A percentile compares a stretch with the other conserved stretches of the same genome.
Conservation (phyloP, 495 filamentous ascomycete species). For the Glonium stellatum region DNA sequence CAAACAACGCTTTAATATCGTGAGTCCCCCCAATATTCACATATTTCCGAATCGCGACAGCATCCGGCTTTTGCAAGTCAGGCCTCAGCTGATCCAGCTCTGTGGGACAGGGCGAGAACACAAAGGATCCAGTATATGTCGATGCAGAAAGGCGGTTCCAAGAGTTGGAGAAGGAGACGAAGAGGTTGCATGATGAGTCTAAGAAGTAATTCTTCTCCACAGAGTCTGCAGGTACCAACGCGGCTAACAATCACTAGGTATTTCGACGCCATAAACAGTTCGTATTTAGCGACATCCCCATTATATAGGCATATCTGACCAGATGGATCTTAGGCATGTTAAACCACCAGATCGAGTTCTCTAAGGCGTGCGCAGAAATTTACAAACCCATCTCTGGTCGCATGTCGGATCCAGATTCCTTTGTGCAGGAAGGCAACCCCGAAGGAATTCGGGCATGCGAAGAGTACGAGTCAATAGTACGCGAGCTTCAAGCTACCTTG, state of each 20-base stretch:
- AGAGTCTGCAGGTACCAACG: not conserved
- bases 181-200: slow-evolving; percentile 89
- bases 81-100: slow-evolving; percentile 7
- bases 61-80: slow-evolving; percentile 16
- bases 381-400: slow-evolving; percentile 98
- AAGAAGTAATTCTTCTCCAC: slow-evolving; percentile 53
- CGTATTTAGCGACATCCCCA: not conserved
- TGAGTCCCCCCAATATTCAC: slow-evolving; percentile 29
- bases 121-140: slow-evolving; percentile 88
- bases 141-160: slow-evolving; percentile 92
- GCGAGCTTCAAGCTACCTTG: slow-evolving; percentile 81
- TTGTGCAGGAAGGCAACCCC: slow-evolving; percentile 74
- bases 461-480: slow-evolving; percentile 89
- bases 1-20: slow-evolving; percentile 85
- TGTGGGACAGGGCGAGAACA: slow-evolving; percentile 61
- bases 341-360: slow-evolving; percentile 96
- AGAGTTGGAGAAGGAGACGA: slow-evolving; percentile 90
- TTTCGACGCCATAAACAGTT: slow-evolving; percentile 91
- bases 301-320: slow-evolving; percentile 9
- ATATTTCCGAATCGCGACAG: slow-evolving; percentile 10
- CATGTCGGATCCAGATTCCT: slow-evolving; percentile 83
- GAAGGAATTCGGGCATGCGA: slow-evolving; percentile 94
- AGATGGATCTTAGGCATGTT: slow-evolving; percentile 66
- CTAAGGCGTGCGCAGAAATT: slow-evolving; percentile 86
- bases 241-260: slow-evolving; percentile 44